Conservation (phyloP, 2,329 filamentous ascomycete species). For the Apiospora malaysiana region DNA sequence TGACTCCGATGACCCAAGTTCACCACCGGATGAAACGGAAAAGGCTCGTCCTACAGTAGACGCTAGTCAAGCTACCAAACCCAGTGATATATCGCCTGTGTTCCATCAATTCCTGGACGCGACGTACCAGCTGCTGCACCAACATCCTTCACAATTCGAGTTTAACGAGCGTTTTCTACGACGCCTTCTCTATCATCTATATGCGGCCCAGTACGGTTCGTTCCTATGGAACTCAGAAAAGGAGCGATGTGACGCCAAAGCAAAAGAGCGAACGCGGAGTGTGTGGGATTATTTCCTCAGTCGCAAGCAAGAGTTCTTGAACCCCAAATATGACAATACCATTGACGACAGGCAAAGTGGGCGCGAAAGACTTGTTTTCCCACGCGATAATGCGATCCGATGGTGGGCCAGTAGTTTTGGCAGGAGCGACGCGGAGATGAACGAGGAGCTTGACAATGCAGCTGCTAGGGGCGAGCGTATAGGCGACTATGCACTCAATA, state of each 20-base stretch:
- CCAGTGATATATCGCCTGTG: conserved; percentile 92
- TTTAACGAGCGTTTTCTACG: conserved; percentile 94
- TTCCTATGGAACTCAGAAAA: conserved; percentile 97
- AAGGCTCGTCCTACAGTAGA: conserved; percentile 50
- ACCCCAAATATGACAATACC: conserved; percentile 75
- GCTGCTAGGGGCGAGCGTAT: conserved; percentile 54
- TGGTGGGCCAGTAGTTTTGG: conserved; percentile 96
- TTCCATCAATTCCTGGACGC: conserved; percentile 98
- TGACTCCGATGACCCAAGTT: conserved; percentile 40
- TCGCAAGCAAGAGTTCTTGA: conserved; percentile 80
- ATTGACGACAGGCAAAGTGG: conserved; percentile 82
- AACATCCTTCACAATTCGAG: conserved; percentile 88
- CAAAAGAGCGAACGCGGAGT: conserved; percentile 76
- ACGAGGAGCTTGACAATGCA: conserved; percentile 65
- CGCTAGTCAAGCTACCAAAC: conserved; percentile 71
- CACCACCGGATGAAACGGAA: conserved; percentile 37
- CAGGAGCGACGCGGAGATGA: conserved; percentile 91
- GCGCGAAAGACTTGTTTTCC: conserved; percentile 84
- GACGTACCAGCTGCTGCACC: conserved; percentile 86
- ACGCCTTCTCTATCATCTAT: conserved; percentile 88
- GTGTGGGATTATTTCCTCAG: conserved; percentile 97
- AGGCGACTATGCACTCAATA: conserved; percentile 38
- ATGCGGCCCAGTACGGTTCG: conserved; percentile 95
- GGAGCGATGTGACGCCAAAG: conserved; percentile 74
- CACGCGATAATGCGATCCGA: conserved; percentile 75